Base-by-base conservation (phyloP, 2,329 filamentous ascomycete species). In the Colletotrichum simmondsii region DNA sequence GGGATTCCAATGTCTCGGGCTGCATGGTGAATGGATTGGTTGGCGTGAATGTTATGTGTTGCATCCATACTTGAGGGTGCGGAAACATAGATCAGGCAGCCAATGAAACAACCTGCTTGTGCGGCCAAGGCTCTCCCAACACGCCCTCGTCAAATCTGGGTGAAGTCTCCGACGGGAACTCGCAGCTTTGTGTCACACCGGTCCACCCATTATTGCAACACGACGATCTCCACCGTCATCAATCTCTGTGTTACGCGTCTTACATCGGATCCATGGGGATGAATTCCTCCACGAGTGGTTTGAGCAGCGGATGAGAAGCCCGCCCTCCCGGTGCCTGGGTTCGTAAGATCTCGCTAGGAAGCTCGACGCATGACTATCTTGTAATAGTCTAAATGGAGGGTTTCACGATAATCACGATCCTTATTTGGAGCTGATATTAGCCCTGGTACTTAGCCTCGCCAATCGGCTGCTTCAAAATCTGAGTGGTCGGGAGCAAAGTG, bases 1-100 rank as follows among this genome's bases (percentile, higher is more conserved):
- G 32, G 26, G 52, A 53, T 56, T 24, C 60, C 37, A 66, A 75
- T 75, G 74, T 75, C 72, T 75, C 74, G 72, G 74, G 62, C 24
- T 53, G 24, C 49, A 72, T 74, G 66, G 58, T 65, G 54, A 16
- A 53, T 63, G n/a, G 10, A 28, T 46, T 56, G 56, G 32, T 37
- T 57, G 11, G 30, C 59, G 60, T 26, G 52, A 22, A 26, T 26
- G 14, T 28, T 8, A 24, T 37, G 46, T 12, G 49, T 37, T 52
- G 35, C 30, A 65, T 24, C 14, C 10, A 35, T 30, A 42, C 26
- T 49, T 32, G 24, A 12, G 42, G 28, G 14, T 11, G 30, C 10
- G 22, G 19, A 32, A 37, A 28, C 12, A 12, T 5, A 24, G 37
- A 2, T 12, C 12, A 49, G 46, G 60, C 26, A 26, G 32, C 54